Evolutionary conservation across 83 land plant species (phyloP).

Genomic region (Thuja plicata): DNA sequence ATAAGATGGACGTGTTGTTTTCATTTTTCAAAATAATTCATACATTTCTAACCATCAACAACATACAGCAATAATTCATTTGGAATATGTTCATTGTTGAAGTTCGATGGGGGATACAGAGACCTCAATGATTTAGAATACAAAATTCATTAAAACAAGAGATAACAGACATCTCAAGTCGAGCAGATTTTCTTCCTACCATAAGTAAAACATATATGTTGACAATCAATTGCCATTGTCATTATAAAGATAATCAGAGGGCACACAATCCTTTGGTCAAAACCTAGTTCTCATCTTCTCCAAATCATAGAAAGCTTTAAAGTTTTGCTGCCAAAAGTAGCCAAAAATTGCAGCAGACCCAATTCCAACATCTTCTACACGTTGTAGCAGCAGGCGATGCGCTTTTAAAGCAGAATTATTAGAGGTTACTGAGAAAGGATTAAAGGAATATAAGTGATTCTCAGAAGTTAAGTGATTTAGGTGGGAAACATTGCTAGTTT

Average conservation of each 20-base stretch:
- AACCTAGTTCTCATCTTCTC: constrained; percentile 46
- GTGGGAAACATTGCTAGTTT: background rate
- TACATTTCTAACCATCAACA: no score
- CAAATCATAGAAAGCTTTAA: constrained; percentile 63
- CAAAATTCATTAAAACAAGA: no score
- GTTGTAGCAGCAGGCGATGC: background rate
- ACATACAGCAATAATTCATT: no score
- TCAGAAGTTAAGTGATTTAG: background rate
- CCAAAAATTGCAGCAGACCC: constrained; percentile 54
- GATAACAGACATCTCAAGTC: no score
- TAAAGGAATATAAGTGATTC: background rate
- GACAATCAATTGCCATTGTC: background rate
- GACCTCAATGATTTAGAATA: no score
- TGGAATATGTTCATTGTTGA: no score
- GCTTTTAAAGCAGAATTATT: background rate
- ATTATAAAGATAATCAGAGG: background rate
- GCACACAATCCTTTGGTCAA: background rate
- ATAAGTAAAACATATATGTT: no score
- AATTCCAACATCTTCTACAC: constrained; percentile 14
- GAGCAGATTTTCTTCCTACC: background rate
- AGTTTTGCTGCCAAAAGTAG: constrained; percentile 66
- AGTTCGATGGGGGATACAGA: no score
- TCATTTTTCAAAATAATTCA: no score
- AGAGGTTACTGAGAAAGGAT: background rate
- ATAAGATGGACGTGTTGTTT: no score